phyloP scores from a whole-genome alignment of 345 rosid species.

The Lepidium sativum region DNA sequence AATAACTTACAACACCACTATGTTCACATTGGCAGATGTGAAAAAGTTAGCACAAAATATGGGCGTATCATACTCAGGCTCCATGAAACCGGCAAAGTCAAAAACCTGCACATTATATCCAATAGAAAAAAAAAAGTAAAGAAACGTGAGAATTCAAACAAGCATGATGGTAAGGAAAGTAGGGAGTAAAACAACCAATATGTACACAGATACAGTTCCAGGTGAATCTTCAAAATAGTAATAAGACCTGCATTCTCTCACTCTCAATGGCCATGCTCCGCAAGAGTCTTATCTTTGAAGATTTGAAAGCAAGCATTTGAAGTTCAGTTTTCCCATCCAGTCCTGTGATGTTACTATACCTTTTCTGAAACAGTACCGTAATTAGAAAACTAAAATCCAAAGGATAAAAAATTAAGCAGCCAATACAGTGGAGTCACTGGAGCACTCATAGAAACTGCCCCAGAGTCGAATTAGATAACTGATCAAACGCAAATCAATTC shows the following conservation, averaged over 20 bases:
- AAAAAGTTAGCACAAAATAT: constrained; percentile 93
- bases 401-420: neutral
- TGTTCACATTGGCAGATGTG: constrained; percentile 54
- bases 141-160: neutral
- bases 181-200: neutral
- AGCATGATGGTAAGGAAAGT: too few relatives aligned
- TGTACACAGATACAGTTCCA: neutral
- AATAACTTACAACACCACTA: constrained; percentile 68
- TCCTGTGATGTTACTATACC: constrained; percentile 40
- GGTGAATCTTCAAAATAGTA: neutral
- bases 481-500: neutral
- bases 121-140: neutral
- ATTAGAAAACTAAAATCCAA: neutral
- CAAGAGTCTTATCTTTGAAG: constrained; percentile 67
- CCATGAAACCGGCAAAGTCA: constrained; percentile 82
- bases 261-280: constrained; percentile 64
- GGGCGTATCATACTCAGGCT: constrained; percentile 75
- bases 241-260: constrained; percentile 71
- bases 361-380: constrained; percentile 38
- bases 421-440: neutral
- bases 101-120: constrained; percentile 46
- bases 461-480: neutral
- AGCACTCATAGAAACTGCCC: too few relatives aligned
- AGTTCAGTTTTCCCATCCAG: constrained; percentile 54
- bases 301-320: constrained; percentile 56